A percentile compares a stretch with the other conserved stretches of the same genome.
Evolutionary conservation across 139 green algal genomes (phyloP).

Genomic region (Haematococcus sp.): DNA sequence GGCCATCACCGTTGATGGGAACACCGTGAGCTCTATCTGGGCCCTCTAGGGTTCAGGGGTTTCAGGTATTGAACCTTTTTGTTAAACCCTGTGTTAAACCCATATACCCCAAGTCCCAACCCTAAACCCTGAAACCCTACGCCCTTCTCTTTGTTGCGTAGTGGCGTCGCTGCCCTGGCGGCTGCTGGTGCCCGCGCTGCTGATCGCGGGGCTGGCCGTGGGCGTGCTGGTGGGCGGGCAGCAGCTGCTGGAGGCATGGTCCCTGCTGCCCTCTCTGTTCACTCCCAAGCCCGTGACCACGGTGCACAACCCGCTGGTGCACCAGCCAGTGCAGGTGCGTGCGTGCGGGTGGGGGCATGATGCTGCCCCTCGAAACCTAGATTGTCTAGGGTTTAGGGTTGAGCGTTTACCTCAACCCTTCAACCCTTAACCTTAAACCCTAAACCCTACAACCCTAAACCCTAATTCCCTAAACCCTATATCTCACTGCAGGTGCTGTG

Average conservation of each 20-base stretch:
- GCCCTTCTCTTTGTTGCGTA: background rate
- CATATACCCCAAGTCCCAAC: too few relatives aligned
- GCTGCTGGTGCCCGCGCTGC: slow-evolving; percentile 8
- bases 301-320: slow-evolving; percentile 32
- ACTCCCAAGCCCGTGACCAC: slow-evolving; percentile 1
- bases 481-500: slow-evolving; percentile 19
- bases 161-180: slow-evolving; percentile 12
- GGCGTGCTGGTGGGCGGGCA: slow-evolving; percentile 1
- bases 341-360: background rate
- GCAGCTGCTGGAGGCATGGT: slow-evolving; percentile 15
- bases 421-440: too few relatives aligned
- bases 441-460: too few relatives aligned
- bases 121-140: too few relatives aligned
- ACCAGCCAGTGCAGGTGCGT: slow-evolving; percentile 14
- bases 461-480: too few relatives aligned
- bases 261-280: slow-evolving; percentile 26
- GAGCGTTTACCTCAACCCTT: too few relatives aligned
- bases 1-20: too few relatives aligned
- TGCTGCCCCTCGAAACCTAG: slow-evolving; percentile 12
- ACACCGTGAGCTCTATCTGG: too few relatives aligned
- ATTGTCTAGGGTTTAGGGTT: too few relatives aligned
- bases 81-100: too few relatives aligned
- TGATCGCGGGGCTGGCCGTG: background rate
- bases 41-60: too few relatives aligned
- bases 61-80: too few relatives aligned